Evolutionary conservation across 345 rosid genomes (phyloP).

Genomic region (Litchi chinensis): DNA sequence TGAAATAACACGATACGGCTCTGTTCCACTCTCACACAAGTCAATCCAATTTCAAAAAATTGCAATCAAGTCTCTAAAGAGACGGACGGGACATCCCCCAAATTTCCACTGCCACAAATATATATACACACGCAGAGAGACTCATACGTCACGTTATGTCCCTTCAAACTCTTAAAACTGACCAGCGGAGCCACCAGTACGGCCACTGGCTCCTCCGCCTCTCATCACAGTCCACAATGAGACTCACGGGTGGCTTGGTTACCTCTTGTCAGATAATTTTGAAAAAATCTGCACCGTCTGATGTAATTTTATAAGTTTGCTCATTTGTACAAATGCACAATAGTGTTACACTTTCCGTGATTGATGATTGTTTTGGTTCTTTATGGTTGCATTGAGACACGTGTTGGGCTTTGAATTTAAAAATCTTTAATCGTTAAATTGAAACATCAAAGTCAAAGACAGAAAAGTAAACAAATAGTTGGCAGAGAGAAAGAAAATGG

Average conservation of each 20-base stretch:
- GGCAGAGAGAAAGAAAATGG: neutral
- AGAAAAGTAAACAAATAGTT: neutral
- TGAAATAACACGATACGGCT: neutral
- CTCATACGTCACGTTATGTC: neutral
- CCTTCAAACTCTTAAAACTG: neutral
- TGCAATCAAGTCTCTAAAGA: neutral
- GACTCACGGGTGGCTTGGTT: neutral
- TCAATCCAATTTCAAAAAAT: conserved; percentile 10
- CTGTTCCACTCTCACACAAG: neutral
- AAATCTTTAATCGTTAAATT: neutral
- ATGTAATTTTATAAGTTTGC: neutral
- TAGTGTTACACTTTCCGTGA: neutral
- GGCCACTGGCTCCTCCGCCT: no score
- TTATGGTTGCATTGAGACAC: neutral
- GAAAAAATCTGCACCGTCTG: conserved; percentile 2
- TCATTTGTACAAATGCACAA: neutral
- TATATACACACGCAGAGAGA: no score
- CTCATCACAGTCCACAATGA: neutral
- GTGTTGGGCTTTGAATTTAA: neutral
- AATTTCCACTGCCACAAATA: neutral
- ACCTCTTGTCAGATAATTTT: neutral
- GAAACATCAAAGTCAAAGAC: conserved; percentile 32
- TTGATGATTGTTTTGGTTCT: neutral
- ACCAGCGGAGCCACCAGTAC: no score
- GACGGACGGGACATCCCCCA: neutral